A percentile compares a stretch with the other conserved stretches of the same genome.
These are phyloP conservation scores for Malus hybrid DNA, from an alignment of 331 rosid genomes.

Conservation along the genomic window DNA sequence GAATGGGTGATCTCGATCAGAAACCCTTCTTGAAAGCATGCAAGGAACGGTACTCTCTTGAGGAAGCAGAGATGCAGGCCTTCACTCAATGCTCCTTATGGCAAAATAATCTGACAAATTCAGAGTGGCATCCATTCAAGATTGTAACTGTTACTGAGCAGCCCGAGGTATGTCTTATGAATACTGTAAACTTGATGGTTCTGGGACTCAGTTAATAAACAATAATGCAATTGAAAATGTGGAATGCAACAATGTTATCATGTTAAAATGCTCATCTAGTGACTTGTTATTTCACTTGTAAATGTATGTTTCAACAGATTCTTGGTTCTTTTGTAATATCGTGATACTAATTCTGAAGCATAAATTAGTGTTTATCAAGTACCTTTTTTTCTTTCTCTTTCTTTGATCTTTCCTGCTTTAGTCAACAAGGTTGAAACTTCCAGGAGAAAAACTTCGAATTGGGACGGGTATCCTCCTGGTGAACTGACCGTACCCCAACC, in stretches of 20 bases:
- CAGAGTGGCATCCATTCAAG: constrained; percentile 81
- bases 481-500: too few relatives aligned
- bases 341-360: neutral
- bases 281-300: neutral
- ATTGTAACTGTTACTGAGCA: constrained; percentile 31
- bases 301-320: neutral
- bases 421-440: too few relatives aligned
- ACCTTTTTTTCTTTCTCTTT: neutral
- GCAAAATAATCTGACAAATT: constrained; percentile 69
- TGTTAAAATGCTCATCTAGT: neutral
- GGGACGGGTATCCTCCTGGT: too few relatives aligned
- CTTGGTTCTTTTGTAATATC: neutral
- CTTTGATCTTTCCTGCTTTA: neutral
- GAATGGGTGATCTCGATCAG: constrained; percentile 86
- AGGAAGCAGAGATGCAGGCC: constrained; percentile 57
- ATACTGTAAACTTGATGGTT: constrained; percentile 2
- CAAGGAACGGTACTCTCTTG: constrained; percentile 43
- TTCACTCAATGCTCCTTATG: constrained; percentile 68
- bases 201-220: neutral
- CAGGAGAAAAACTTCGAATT: too few relatives aligned
- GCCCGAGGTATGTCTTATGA: constrained; percentile 34
- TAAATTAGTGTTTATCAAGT: neutral
- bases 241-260: neutral
- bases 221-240: neutral
- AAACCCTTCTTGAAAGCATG: constrained; percentile 49